Evolutionary conservation across 2,329 filamentous ascomycete species (phyloP).

Genomic region (Trichoderma brevicompactum): DNA sequence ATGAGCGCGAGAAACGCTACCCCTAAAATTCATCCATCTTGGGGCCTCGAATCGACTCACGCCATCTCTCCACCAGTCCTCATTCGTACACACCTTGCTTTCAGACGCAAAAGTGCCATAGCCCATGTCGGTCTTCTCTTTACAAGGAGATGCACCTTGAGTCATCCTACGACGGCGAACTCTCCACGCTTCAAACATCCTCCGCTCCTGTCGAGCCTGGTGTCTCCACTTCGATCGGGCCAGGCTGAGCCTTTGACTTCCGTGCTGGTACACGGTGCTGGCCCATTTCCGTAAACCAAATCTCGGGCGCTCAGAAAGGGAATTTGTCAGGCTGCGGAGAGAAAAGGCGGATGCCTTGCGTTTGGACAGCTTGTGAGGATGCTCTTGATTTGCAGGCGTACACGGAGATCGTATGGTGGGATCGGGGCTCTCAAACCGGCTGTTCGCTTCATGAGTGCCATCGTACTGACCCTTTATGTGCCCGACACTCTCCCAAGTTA

Average conservation of each 20-base stretch:
- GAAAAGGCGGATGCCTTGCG: slow-evolving; percentile 42
- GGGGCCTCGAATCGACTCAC: slow-evolving; percentile 42
- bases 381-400: slow-evolving; percentile 23
- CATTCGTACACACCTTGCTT: slow-evolving; percentile 33
- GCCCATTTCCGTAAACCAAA: slow-evolving; percentile 41
- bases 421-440: slow-evolving; percentile 31
- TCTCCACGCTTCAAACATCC: slow-evolving; percentile 39
- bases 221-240: slow-evolving; percentile 38
- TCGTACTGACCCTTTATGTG: slow-evolving; percentile 35
- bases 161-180: slow-evolving; percentile 20
- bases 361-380: slow-evolving; percentile 35
- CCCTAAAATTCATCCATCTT: slow-evolving; percentile 39
- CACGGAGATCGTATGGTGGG: background rate
- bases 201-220: slow-evolving; percentile 35
- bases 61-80: slow-evolving; percentile 46
- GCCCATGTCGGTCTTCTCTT: slow-evolving; percentile 36
- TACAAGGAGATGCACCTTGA: slow-evolving; percentile 31
- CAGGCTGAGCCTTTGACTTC: slow-evolving; percentile 36
- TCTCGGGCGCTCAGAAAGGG: slow-evolving; percentile 37
- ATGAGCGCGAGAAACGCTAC: slow-evolving; percentile 8
- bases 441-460: slow-evolving; percentile 32
- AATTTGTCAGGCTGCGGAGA: slow-evolving; percentile 36
- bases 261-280: slow-evolving; percentile 35
- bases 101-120: slow-evolving; percentile 37
- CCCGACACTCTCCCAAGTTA: slow-evolving; percentile 18